These are phyloP conservation scores for Candolleomyces efflorescens DNA, from an alignment of 768 basidiomycete species.

Conservation along the genomic window DNA sequence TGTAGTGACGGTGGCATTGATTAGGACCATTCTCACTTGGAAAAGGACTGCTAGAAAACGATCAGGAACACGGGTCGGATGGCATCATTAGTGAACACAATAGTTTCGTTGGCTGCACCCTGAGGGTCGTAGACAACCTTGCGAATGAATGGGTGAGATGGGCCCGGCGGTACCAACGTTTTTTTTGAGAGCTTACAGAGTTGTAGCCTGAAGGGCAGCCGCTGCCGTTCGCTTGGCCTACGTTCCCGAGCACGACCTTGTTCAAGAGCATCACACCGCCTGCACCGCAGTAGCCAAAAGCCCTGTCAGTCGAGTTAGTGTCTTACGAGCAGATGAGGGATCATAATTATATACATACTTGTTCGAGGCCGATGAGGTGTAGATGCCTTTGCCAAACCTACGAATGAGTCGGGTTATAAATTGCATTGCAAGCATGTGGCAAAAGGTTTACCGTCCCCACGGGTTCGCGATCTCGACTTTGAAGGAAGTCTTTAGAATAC, in stretches of 20 bases:
- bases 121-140: neutral
- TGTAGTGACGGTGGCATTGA: too few relatives aligned
- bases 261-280: constrained; percentile 22
- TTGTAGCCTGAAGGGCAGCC: constrained; percentile 22
- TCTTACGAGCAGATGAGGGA: neutral
- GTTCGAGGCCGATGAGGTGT: constrained; percentile 23
- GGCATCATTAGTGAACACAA: constrained; percentile 27
- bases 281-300: constrained; percentile 18
- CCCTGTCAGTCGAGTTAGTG: constrained; percentile 10
- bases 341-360: constrained; percentile 17
- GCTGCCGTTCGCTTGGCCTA: constrained; percentile 13
- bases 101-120: constrained; percentile 21
- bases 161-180: too few relatives aligned
- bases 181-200: too few relatives aligned
- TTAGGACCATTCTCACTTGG: too few relatives aligned
- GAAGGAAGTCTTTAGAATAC: constrained; percentile 27
- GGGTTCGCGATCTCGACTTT: constrained; percentile 25
- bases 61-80: constrained; percentile 29
- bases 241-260: constrained; percentile 26
- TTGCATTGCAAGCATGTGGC: too few relatives aligned
- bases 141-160: neutral
- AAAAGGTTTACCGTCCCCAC: constrained; percentile 13
- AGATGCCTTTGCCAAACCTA: constrained; percentile 5
- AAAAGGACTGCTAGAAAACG: constrained; percentile 19
- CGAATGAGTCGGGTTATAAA: too few relatives aligned